These are phyloP conservation scores for Yamadazyma takamatsuzukensis DNA, from an alignment of 805 yeast genomes.

Conservation along the genomic window DNA sequence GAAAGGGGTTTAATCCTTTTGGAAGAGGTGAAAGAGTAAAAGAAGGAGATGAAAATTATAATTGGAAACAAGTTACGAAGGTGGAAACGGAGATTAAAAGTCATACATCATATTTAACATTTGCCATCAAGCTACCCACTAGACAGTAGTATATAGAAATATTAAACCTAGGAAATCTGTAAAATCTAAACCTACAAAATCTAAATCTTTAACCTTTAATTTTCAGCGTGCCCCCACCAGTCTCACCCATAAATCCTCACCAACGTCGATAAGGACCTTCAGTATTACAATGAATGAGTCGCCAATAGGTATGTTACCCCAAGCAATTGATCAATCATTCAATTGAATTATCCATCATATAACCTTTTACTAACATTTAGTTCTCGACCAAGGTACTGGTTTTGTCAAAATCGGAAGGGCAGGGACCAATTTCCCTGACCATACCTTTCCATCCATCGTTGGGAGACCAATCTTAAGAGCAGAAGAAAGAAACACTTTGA, in stretches of 20 bases:
- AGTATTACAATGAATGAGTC: constrained; percentile 19
- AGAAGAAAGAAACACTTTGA: constrained; percentile 69
- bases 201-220: too few species aligned
- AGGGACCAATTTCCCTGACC: constrained; percentile 95
- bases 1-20: constrained; percentile 78
- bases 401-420: constrained; percentile 96
- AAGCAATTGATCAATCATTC: background rate
- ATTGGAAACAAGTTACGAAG: constrained; percentile 84
- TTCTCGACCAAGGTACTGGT: constrained; percentile 98
- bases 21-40: constrained; percentile 81
- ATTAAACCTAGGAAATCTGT: too few species aligned
- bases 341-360: background rate
- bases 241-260: too few species aligned
- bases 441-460: constrained; percentile 94
- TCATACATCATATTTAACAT: constrained; percentile 91
- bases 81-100: constrained; percentile 83
- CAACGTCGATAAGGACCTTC: too few species aligned
- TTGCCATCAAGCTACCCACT: constrained; percentile 58
- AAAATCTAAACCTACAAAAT: too few species aligned
- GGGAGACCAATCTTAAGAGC: constrained; percentile 97
- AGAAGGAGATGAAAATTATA: constrained; percentile 80
- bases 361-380: constrained; percentile 34
- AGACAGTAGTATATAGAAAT: too few species aligned
- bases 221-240: too few species aligned
- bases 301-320: constrained; percentile 27